phyloP scores from a whole-genome alignment of 306 rosid genomes.

The Vigna hirtella region DNA sequence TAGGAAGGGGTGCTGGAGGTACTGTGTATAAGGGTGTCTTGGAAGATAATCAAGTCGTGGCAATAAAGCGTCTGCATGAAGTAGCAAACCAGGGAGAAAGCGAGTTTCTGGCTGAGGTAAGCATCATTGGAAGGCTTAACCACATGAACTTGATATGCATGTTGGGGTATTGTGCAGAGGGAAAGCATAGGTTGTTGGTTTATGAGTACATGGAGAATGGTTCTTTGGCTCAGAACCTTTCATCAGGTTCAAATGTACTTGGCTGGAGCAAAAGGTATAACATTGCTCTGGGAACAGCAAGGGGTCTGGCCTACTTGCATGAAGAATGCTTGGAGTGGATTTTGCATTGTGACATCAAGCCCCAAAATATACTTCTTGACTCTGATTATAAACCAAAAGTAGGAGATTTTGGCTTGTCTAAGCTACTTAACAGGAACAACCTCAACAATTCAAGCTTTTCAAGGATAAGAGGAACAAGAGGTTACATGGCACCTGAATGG shows the following conservation, averaged over 20 bases:
- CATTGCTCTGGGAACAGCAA: slow-evolving; percentile 54
- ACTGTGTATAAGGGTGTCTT: slow-evolving; percentile 30
- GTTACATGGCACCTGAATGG: slow-evolving; percentile 56
- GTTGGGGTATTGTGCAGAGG: slow-evolving; percentile 42
- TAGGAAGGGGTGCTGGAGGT: slow-evolving; percentile 44
- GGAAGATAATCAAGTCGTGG: slow-evolving; percentile 6
- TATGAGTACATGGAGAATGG: slow-evolving; percentile 46
- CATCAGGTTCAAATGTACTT: slow-evolving; percentile 7
- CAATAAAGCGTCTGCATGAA: slow-evolving; percentile 7
- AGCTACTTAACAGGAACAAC: slow-evolving; percentile 33
- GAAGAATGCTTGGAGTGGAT: slow-evolving; percentile 74
- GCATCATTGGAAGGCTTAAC: slow-evolving; percentile 45
- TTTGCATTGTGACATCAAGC: slow-evolving; percentile 57
- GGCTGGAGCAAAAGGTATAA: slow-evolving; percentile 37
- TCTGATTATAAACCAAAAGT: slow-evolving; percentile 35
- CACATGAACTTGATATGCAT: slow-evolving; percentile 42
- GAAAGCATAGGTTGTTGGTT: slow-evolving; percentile 38
- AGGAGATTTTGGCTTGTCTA: slow-evolving; percentile 38
- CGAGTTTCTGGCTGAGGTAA: slow-evolving; percentile 35
- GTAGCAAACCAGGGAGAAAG: slow-evolving; percentile 29
- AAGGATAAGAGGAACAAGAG: slow-evolving; percentile 65
- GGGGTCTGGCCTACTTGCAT: slow-evolving; percentile 60
- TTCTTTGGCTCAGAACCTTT: slow-evolving; percentile 28
- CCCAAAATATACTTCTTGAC: slow-evolving; percentile 43
- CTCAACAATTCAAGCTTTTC: slow-evolving; percentile 49